Conservation (phyloP, 2,329 filamentous ascomycete genomes). For the Calonectria hongkongensis region DNA sequence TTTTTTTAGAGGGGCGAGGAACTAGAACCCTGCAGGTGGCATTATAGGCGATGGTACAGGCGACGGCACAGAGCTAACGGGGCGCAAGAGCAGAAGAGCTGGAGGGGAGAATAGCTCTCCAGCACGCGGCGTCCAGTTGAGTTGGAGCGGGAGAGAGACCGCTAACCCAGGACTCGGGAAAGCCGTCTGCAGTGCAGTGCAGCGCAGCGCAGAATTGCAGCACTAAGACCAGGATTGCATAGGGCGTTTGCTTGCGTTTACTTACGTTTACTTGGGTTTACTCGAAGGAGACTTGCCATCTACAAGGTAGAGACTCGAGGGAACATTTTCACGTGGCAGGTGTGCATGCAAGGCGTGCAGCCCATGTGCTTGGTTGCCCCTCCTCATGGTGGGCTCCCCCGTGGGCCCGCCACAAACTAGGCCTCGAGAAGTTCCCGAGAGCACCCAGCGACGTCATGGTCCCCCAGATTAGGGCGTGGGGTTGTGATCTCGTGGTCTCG, state of each 20-base stretch:
- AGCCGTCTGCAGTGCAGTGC: not conserved
- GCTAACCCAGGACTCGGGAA: conserved; percentile 2
- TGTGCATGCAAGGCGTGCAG: conserved; percentile 21
- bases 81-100: not conserved
- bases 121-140: no score
- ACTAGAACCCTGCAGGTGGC: conserved; percentile 30
- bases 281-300: conserved; percentile 7
- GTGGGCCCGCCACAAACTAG: conserved; percentile 8
- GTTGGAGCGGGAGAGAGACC: conserved; percentile 4
- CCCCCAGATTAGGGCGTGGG: conserved; percentile 20
- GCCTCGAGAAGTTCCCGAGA: conserved; percentile 17
- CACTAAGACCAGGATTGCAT: not conserved
- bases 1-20: conserved; percentile 32
- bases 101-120: not conserved
- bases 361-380: conserved; percentile 25
- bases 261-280: no score
- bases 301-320: conserved; percentile 1
- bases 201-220: not conserved
- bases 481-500: conserved; percentile 25
- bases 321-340: conserved; percentile 26
- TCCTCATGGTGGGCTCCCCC: conserved; percentile 19
- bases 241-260: not conserved
- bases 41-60: not conserved
- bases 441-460: conserved; percentile 36
- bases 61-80: not conserved